Evolutionary conservation across 805 yeast genomes (phyloP).

Genomic region (Nakazawaea molendinolei): DNA sequence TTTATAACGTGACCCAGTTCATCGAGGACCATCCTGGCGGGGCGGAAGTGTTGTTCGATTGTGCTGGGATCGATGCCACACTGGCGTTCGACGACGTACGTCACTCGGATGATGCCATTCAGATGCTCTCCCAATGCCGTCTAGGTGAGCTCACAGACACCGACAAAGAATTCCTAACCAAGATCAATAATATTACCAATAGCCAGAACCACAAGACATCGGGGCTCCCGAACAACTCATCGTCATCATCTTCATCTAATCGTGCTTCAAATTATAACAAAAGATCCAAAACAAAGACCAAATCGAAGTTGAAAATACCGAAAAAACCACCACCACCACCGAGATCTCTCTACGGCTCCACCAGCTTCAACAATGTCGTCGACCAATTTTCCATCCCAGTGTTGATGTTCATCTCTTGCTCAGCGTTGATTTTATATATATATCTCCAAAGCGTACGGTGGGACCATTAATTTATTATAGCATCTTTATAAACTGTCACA

Average conservation of each 20-base stretch:
- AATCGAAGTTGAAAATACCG: too few relatives aligned
- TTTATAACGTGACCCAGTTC: conserved; percentile 55
- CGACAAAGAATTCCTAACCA: conserved; percentile 44
- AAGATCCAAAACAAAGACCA: too few relatives aligned
- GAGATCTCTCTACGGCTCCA: too few relatives aligned
- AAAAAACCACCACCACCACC: too few relatives aligned
- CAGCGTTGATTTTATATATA: conserved; percentile 22
- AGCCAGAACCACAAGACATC: too few relatives aligned
- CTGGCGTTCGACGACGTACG: conserved; percentile 57
- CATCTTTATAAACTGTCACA: background rate
- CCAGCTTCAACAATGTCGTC: background rate
- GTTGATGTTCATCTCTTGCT: conserved; percentile 17
- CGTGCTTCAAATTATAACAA: too few relatives aligned
- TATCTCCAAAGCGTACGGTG: conserved; percentile 19
- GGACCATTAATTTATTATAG: conserved; percentile 2
- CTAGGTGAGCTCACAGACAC: conserved; percentile 70
- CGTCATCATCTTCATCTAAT: background rate
- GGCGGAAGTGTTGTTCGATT: conserved; percentile 69
- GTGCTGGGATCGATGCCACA: conserved; percentile 79
- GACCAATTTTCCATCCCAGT: conserved; percentile 12
- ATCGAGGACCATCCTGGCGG: conserved; percentile 76
- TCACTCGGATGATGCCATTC: conserved; percentile 82
- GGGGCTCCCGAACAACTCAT: too few relatives aligned
- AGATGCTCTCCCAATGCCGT: conserved; percentile 75
- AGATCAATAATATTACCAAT: conserved; percentile 15